phyloP scores from a whole-genome alignment of 176 grass and related monocot species.

The Chrysopogon serrulatus region DNA sequence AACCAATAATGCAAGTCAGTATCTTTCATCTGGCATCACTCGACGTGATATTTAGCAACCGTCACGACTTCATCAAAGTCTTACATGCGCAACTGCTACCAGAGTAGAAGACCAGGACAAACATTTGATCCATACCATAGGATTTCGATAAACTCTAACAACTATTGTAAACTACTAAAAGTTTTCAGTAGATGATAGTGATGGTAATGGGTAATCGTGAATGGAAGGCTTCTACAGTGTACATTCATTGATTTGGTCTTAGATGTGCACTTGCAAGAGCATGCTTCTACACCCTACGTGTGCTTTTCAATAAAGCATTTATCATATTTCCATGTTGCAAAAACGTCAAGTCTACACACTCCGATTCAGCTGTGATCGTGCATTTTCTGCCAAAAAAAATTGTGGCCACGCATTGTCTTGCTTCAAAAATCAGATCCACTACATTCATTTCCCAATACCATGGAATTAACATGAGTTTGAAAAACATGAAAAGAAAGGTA shows the following conservation, averaged over 20 bases:
- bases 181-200: background rate
- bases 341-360: background rate
- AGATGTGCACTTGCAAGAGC: background rate
- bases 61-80: constrained; percentile 15
- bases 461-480: background rate
- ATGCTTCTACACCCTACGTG: background rate
- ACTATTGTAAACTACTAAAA: background rate
- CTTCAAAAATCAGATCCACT: background rate
- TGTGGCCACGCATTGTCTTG: background rate
- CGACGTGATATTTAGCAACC: background rate
- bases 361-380: background rate
- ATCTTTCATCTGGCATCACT: background rate
- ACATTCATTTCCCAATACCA: background rate
- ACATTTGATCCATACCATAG: background rate
- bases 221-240: background rate
- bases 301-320: background rate
- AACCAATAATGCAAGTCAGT: background rate
- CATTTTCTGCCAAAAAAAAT: background rate
- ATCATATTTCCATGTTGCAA: background rate
- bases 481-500: background rate
- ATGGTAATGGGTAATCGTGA: background rate
- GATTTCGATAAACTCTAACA: background rate
- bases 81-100: background rate
- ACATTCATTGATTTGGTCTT: constrained; percentile 18
- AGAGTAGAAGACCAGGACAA: background rate